Evolutionary conservation across 192 early-diverging fungal species (phyloP), one percentile per base, ranked within the genome.

Genomic region (Linnemannia exigua): DNA sequence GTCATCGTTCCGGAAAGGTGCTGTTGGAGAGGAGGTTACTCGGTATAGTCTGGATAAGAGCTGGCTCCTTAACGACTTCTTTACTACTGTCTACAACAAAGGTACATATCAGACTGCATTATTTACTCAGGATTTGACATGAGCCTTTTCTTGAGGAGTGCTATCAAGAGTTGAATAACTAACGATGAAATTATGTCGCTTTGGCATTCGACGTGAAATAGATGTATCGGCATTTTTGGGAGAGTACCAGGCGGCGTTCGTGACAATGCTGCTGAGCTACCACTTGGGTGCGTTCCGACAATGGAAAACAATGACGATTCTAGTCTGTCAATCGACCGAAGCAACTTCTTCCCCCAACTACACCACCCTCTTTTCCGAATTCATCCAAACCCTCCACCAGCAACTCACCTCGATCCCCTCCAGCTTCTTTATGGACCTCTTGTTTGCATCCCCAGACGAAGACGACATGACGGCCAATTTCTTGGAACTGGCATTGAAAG

Each of bases 1-100:
- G 73, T 90, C 91, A 38, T 98, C 97, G 44, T 98, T 96, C 78
- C 94, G 95, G 0, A 51, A 86, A 12, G 91, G 92, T n/a, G 95
- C 96, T 6, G 84, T 92, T 0, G 93, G 93, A 0, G 84, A 88
- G 31, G 90, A 95, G 54, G 77, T 95, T 1, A 96, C 95, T 51
- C 91, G 91, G 70, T 97, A 96, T 89, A 96, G 94, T 84, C 77
- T 93, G 37, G 98, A 99, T 90, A 98, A 98, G 86, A 94, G 94
- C 46, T 99, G 95, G 93, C 90, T 99, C 37, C 87, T 97, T 58
- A 70, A 74, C 6, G 67, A 93, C 25, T 58, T 96, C 1, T 81
- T 96, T 38, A 79, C 73, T 12, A 69, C 77, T 12, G 75, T 78
- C 2, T 93, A 90, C 76, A 76, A 84, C 54, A 86, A 89, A 63